A percentile compares a stretch with the other conserved stretches of the same genome.
These are phyloP conservation scores for Hevea brasiliensis DNA, from an alignment of 345 rosid species.

Conservation along the genomic window DNA sequence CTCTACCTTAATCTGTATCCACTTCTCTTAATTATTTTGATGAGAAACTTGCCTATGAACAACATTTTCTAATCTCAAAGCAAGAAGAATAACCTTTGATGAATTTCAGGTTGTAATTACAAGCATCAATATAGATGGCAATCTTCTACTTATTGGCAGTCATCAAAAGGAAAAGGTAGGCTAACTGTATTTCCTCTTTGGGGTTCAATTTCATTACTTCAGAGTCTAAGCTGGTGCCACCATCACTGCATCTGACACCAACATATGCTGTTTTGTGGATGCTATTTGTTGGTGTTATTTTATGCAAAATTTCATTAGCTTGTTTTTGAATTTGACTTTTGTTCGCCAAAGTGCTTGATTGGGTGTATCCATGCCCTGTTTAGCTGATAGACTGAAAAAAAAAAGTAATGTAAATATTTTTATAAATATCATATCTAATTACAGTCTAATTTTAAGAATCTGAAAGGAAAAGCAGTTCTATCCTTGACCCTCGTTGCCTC, in stretches of 20 bases:
- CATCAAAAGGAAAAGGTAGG: conserved; percentile 85
- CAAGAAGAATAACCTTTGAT: conserved; percentile 12
- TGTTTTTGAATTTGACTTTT: no score
- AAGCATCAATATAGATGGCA: conserved; percentile 76
- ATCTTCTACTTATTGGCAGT: conserved; percentile 87
- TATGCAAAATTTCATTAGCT: no score
- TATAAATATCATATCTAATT: no score
- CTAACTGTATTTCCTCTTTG: not conserved
- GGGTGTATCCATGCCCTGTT: no score
- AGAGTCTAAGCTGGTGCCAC: not conserved
- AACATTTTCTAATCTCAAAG: conserved; percentile 3
- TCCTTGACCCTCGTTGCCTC: no score
- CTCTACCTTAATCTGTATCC: not conserved
- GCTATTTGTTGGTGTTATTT: not conserved
- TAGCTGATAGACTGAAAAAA: no score
- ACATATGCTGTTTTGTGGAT: not conserved
- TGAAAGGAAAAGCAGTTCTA: no score
- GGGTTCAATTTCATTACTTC: conserved; percentile 1
- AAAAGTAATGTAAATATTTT: no score
- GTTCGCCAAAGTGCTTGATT: no score
- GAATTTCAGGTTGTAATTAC: conserved; percentile 85
- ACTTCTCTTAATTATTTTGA: not conserved
- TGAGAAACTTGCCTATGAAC: conserved; percentile 1
- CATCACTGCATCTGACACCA: not conserved
- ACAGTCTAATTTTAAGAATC: no score